phyloP scores from a whole-genome alignment of 2,329 filamentous ascomycete genomes.

The Curvularia eragrostidis region DNA sequence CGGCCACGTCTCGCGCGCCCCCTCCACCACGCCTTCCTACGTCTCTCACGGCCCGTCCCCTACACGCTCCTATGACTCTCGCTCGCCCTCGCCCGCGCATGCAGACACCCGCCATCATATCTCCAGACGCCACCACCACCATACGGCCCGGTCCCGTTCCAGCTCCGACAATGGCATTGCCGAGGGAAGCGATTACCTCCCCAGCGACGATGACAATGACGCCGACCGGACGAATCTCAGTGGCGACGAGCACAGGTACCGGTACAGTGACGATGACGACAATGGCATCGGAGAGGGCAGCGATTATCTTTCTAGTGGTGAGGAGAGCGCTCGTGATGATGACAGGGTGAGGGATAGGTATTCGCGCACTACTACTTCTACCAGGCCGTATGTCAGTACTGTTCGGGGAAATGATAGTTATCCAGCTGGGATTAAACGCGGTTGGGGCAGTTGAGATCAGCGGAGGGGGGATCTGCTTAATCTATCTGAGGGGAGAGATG shows the following conservation, averaged over 20 bases:
- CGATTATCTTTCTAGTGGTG: neutral
- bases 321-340: neutral
- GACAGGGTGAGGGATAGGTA: neutral
- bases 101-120: neutral
- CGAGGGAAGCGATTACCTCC: constrained; percentile 4
- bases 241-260: neutral
- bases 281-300: neutral
- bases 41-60: constrained; percentile 1
- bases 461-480: too few species aligned
- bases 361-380: neutral
- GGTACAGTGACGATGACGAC: neutral
- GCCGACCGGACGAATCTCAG: neutral
- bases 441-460: neutral
- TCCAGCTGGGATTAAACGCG: neutral
- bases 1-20: neutral
- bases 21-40: neutral
- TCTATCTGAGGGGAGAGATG: too few species aligned
- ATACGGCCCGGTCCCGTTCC: neutral
- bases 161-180: constrained; percentile 4
- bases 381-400: neutral
- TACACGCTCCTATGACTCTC: neutral
- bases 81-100: neutral
- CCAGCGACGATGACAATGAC: constrained; percentile 5
- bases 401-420: neutral
- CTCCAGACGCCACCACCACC: neutral